Conservation (phyloP, 345 rosid genomes). For the Murraya koenigii region DNA sequence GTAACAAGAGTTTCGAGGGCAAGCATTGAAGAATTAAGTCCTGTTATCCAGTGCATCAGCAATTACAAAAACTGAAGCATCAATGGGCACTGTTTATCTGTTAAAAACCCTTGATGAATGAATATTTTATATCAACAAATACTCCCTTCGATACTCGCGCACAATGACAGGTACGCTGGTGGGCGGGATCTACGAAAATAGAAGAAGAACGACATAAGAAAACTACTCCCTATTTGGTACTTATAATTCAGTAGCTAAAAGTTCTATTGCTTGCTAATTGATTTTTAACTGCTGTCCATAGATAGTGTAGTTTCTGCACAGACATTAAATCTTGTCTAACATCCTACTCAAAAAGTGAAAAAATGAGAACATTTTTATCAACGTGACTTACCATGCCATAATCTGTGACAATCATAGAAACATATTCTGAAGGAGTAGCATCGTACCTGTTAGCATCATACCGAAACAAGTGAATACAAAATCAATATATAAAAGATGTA, state of each 20-base stretch:
- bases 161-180: conserved; percentile 85
- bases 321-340: not conserved
- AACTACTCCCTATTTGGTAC: not conserved
- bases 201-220: not conserved
- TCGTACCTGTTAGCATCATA: conserved; percentile 49
- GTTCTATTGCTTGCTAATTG: not conserved
- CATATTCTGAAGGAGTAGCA: conserved; percentile 73
- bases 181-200: conserved; percentile 51
- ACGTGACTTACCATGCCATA: conserved; percentile 65
- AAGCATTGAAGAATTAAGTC: not conserved
- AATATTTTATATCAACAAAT: conserved; percentile 39
- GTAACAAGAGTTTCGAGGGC: not conserved
- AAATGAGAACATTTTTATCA: not conserved
- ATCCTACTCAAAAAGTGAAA: not conserved
- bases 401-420: conserved; percentile 75
- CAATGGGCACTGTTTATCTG: not conserved
- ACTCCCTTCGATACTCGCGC: conserved; percentile 61
- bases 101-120: not conserved
- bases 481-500: conserved; percentile 4
- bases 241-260: not conserved
- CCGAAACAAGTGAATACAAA: not conserved
- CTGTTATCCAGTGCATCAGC: not conserved
- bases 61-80: not conserved
- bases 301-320: not conserved
- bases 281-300: not conserved